Conservation (phyloP, 192 early-diverging fungal genomes). For the Dimargaris xerosporica region DNA sequence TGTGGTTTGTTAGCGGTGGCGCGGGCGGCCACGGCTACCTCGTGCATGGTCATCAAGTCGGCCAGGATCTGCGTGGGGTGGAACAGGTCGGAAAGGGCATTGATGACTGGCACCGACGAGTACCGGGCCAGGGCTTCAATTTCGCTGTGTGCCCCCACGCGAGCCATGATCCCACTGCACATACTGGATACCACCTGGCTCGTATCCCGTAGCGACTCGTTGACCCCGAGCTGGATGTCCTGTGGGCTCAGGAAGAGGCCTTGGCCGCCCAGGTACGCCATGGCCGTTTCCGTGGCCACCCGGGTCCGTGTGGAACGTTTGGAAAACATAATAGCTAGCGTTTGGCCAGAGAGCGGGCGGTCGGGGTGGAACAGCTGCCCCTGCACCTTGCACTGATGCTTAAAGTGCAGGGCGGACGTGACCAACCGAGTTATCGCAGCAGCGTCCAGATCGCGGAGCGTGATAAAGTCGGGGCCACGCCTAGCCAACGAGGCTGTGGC, state of each 20-base stretch:
- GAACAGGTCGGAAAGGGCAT: conserved; percentile 85
- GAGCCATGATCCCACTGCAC: conserved; percentile 91
- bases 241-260: conserved; percentile 88
- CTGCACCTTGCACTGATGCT: conserved; percentile 47
- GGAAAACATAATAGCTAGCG: conserved; percentile 85
- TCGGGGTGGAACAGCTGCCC: conserved; percentile 31
- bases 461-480: conserved; percentile 37
- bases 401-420: conserved; percentile 61
- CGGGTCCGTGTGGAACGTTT: conserved; percentile 94
- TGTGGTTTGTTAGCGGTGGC: background rate
- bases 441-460: conserved; percentile 64
- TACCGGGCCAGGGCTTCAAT: conserved; percentile 77
- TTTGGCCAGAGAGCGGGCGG: conserved; percentile 59
- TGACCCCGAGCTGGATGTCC: conserved; percentile 94
- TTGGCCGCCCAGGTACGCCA: conserved; percentile 86
- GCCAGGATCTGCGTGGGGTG: conserved; percentile 97
- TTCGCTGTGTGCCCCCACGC: conserved; percentile 76
- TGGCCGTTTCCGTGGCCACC: conserved; percentile 82
- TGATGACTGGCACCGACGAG: conserved; percentile 86
- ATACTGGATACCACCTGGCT: conserved; percentile 85
- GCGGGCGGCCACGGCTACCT: conserved; percentile 21
- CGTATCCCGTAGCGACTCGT: conserved; percentile 84
- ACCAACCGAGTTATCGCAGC: conserved; percentile 67
- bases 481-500: too few species aligned
- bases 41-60: conserved; percentile 91